phyloP scores from a whole-genome alignment of 768 basidiomycete genomes.

The Sistotremastrum niveocremeum region DNA sequence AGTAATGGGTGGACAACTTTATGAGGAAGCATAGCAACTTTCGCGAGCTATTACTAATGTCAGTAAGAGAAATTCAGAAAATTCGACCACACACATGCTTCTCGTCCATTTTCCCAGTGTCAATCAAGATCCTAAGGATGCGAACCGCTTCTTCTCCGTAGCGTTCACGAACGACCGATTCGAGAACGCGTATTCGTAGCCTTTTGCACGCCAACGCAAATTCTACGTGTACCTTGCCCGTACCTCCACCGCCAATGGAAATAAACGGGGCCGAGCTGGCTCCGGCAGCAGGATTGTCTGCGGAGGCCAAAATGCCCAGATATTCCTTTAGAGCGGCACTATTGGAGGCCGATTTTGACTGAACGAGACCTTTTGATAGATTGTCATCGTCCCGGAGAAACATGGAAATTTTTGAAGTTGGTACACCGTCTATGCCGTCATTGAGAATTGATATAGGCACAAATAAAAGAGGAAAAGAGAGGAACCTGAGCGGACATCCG shows the following conservation, averaged over 20 bases:
- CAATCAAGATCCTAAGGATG: slow-evolving; percentile 63
- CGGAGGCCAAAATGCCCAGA: slow-evolving; percentile 62
- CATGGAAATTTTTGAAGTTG: slow-evolving; percentile 48
- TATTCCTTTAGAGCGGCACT: slow-evolving; percentile 63
- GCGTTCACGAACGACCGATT: slow-evolving; percentile 67
- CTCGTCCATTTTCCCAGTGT: slow-evolving; percentile 87
- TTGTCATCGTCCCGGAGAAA: slow-evolving; percentile 50
- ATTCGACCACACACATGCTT: slow-evolving; percentile 50
- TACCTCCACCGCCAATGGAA: slow-evolving; percentile 39
- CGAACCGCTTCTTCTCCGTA: slow-evolving; percentile 76
- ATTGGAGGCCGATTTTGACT: slow-evolving; percentile 39
- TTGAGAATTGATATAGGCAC: background rate
- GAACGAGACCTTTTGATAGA: slow-evolving; percentile 49
- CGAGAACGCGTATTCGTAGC: slow-evolving; percentile 56
- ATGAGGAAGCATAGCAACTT: slow-evolving; percentile 82
- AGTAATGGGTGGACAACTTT: slow-evolving; percentile 78
- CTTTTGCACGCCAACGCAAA: slow-evolving; percentile 60
- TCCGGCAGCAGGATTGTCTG: slow-evolving; percentile 68
- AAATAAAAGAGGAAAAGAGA: background rate
- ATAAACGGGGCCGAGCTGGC: slow-evolving; percentile 62
- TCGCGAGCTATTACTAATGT: slow-evolving; percentile 53
- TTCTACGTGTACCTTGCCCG: slow-evolving; percentile 61
- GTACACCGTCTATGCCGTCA: slow-evolving; percentile 9
- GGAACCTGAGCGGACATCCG: slow-evolving; percentile 53
- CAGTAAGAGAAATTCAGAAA: background rate